A percentile compares a stretch with the other conserved stretches of the same genome.
Evolutionary conservation across 1,284 basidiomycete genomes (phyloP).

Genomic region (Ceratobasidium sp.): DNA sequence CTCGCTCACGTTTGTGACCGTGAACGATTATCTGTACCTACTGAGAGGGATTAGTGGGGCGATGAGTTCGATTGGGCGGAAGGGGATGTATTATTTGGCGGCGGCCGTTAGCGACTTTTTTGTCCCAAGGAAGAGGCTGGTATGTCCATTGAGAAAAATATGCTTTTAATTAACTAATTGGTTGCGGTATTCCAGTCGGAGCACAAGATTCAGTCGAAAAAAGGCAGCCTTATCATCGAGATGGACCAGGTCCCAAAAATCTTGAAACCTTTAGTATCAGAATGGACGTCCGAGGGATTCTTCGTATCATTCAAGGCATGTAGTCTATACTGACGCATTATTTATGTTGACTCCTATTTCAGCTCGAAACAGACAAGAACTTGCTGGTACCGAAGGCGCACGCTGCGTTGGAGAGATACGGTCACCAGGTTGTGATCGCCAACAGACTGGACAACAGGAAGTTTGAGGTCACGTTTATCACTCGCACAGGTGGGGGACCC

Average conservation of each 20-base stretch:
- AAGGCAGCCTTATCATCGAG: conserved; percentile 91
- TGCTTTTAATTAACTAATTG: neutral
- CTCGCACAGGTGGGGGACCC: conserved; percentile 45
- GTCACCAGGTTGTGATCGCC: conserved; percentile 96
- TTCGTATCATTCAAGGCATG: conserved; percentile 96
- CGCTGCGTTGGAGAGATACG: conserved; percentile 89
- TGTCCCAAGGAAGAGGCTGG: conserved; percentile 89
- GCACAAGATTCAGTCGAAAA: conserved; percentile 98
- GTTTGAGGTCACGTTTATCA: conserved; percentile 90
- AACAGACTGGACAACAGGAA: conserved; percentile 93
- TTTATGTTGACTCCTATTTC: conserved; percentile 29
- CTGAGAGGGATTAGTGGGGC: conserved; percentile 79
- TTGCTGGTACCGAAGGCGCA: conserved; percentile 92
- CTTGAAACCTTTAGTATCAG: conserved; percentile 88
- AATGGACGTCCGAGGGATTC: conserved; percentile 93
- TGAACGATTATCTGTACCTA: conserved; percentile 96
- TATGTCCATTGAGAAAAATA: conserved; percentile 54
- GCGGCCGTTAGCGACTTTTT: conserved; percentile 99
- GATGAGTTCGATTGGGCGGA: conserved; percentile 71
- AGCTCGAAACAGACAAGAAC: conserved; percentile 92
- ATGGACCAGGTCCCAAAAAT: conserved; percentile 99
- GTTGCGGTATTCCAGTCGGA: conserved; percentile 70
- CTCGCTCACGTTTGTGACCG: conserved; percentile 90
- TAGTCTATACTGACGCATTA: neutral
- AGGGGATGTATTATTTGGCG: conserved; percentile 94